A percentile compares a stretch with the other conserved stretches of the same genome.
Conservation (phyloP, 192 early-diverging fungal species). For the Spizellomyces punctatus region DNA sequence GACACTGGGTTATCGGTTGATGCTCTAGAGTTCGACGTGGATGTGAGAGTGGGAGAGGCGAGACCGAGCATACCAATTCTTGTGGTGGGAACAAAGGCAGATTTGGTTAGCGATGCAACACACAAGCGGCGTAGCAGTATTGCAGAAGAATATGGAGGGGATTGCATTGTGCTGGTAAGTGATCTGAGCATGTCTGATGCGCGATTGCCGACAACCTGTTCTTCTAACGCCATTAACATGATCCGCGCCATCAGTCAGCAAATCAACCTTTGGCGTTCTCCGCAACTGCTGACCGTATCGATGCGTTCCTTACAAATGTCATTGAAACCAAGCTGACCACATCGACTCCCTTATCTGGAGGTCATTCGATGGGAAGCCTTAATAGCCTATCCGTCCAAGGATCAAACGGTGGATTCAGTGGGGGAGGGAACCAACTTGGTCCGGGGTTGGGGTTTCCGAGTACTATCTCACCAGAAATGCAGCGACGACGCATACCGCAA, state of each 20-base stretch:
- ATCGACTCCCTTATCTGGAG: not conserved
- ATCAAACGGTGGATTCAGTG: not conserved
- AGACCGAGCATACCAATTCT: conserved; percentile 25
- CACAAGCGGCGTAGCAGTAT: conserved; percentile 16
- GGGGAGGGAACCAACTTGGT: not conserved
- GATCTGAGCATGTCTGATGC: not conserved
- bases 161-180: conserved; percentile 27
- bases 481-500: conserved; percentile 23
- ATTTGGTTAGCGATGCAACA: conserved; percentile 3
- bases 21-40: conserved; percentile 17
- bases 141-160: conserved; percentile 30
- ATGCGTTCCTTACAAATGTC: conserved; percentile 16
- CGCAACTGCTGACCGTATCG: conserved; percentile 18
- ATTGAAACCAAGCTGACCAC: conserved; percentile 10
- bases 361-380: not conserved
- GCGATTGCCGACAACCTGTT: not conserved
- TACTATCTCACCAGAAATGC: conserved; percentile 28
- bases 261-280: conserved; percentile 4
- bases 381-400: not conserved
- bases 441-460: not conserved
- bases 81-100: conserved; percentile 39
- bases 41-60: conserved; percentile 24
- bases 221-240: too few species aligned
- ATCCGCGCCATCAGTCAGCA: not conserved
- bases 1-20: too few species aligned